Evolutionary conservation across 768 basidiomycete species (phyloP).

Genomic region (Pulveroboletus sp.): DNA sequence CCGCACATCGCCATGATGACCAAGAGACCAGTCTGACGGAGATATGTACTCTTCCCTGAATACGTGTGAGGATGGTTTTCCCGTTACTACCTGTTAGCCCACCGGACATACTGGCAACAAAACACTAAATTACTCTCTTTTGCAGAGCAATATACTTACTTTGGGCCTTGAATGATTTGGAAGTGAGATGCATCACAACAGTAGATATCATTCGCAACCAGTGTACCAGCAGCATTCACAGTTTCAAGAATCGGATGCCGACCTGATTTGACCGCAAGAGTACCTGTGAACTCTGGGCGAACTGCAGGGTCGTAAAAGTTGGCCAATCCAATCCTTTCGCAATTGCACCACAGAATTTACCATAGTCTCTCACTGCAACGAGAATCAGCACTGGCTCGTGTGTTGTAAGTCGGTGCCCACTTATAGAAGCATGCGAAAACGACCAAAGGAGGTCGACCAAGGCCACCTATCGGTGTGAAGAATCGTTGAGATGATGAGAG

Average conservation of each 20-base stretch:
- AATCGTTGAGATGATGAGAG: background rate
- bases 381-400: background rate
- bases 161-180: slow-evolving; percentile 89
- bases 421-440: slow-evolving; percentile 77
- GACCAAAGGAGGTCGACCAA: slow-evolving; percentile 87
- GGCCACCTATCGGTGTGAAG: slow-evolving; percentile 53
- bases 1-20: slow-evolving; percentile 86
- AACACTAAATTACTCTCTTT: background rate
- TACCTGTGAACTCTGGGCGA: slow-evolving; percentile 88
- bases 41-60: slow-evolving; percentile 86
- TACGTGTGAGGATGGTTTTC: background rate
- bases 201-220: slow-evolving; percentile 89
- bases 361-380: slow-evolving; percentile 45
- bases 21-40: slow-evolving; percentile 82
- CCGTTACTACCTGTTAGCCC: background rate
- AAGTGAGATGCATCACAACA: slow-evolving; percentile 81
- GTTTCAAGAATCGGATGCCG: slow-evolving; percentile 85
- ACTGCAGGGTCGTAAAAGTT: slow-evolving; percentile 38
- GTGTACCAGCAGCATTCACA: slow-evolving; percentile 56
- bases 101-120: slow-evolving; percentile 55
- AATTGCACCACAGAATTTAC: slow-evolving; percentile 21
- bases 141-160: slow-evolving; percentile 42
- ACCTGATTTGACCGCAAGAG: slow-evolving; percentile 83
- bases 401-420: slow-evolving; percentile 40
- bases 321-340: background rate